phyloP scores from a whole-genome alignment of 1,284 basidiomycete species.

The Papiliotrema nemorosa region DNA sequence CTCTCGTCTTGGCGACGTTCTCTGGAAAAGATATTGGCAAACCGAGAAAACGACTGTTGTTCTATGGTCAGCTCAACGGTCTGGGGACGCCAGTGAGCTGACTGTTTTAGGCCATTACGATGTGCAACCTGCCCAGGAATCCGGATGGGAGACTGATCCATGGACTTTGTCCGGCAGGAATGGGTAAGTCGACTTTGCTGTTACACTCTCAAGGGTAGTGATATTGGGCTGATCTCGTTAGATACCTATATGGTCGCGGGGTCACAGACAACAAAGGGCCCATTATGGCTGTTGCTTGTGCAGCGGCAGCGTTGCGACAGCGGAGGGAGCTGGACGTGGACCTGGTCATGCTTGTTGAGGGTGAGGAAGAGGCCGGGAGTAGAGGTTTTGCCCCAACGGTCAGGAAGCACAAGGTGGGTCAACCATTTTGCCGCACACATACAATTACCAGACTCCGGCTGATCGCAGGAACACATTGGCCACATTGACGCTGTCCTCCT shows the following conservation, averaged over 20 bases:
- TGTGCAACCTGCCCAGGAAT: slow-evolving; percentile 71
- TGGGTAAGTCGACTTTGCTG: slow-evolving; percentile 52
- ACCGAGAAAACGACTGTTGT: slow-evolving; percentile 63
- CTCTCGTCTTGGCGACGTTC: slow-evolving; percentile 82
- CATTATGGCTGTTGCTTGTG: slow-evolving; percentile 84
- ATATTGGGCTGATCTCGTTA: slow-evolving; percentile 1
- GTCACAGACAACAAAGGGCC: slow-evolving; percentile 92
- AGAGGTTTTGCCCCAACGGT: slow-evolving; percentile 77
- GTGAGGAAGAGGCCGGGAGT: slow-evolving; percentile 93
- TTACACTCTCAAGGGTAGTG: background rate
- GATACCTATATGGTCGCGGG: slow-evolving; percentile 86
- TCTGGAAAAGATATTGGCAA: slow-evolving; percentile 56
- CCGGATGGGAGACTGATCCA: slow-evolving; percentile 80
- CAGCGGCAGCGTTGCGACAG: slow-evolving; percentile 74
- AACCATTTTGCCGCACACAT: background rate
- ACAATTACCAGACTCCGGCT: background rate
- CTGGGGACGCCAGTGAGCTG: background rate
- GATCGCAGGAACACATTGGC: slow-evolving; percentile 66
- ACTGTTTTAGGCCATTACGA: slow-evolving; percentile 72
- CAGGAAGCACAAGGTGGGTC: slow-evolving; percentile 63
- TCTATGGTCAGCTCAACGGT: slow-evolving; percentile 61
- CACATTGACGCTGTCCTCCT: slow-evolving; percentile 80
- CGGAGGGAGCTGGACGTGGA: slow-evolving; percentile 75
- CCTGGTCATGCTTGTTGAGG: slow-evolving; percentile 87
- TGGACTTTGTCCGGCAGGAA: slow-evolving; percentile 79